Evolutionary conservation across 345 rosid species (phyloP), one percentile per base, ranked within the genome.

Genomic region (Dimocarpus longan): DNA sequence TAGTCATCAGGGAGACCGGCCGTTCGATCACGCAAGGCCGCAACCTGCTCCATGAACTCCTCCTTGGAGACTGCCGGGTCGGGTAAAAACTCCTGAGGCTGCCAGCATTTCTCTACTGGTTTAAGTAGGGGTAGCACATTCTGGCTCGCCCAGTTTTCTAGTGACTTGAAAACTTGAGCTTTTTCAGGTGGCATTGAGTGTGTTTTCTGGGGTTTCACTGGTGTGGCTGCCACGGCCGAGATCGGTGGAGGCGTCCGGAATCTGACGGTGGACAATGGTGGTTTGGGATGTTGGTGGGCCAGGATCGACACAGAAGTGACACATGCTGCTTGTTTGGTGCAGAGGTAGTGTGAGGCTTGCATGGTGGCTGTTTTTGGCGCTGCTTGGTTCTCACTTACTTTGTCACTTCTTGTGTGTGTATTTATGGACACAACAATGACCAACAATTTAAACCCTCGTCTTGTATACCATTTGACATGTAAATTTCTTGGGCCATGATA

Each of bases 31-130:
- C 93, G 86, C 5, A 91, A 84, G n/a, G 79, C 90, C 77, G 79
- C 70, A 74, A 91, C 93, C 79, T 85, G 87, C 12, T 91, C 93
- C 12, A 76, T 52, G 89, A 91, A 89, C 60, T 87, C 95, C 6
- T 82, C 83, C 10, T 48, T 12, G 1, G 87, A 80, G 26, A 65
- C 60, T 1, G 89, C 13, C 13, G 93, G 85, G 78, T 89, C 89
- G 16, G 93, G 93, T 15, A 90, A 73, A 78, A 91, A 90, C 6
- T 70, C 65, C 69, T 87, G 86, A 19, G 95, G 94, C 65, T 91
- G 95, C 94, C 94, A 93, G 84, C 93, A 91, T 16, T 87, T 62
- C 18, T 91, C 89, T 15, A 91, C 97, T 0, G 95, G 97, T 85
- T 88, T 93, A 5, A 93, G 94, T 3, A 90, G 76, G 1, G 92